Evolutionary conservation across 371 early-diverging fungal genomes (phyloP).

Genomic region (Mucor lusitanicus): DNA sequence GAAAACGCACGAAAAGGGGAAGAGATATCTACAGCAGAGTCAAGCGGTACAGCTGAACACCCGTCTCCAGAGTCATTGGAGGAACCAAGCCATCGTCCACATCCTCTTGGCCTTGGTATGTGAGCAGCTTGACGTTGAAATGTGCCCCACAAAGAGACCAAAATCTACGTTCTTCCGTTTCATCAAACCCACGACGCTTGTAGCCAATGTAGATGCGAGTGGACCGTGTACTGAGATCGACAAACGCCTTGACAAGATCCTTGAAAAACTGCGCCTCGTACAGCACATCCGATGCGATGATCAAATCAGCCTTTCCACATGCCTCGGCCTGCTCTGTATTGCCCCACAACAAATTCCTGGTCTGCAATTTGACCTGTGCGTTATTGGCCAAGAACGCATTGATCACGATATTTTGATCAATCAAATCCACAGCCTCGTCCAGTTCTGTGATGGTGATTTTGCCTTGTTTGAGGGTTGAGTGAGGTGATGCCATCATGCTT

Average conservation of each 20-base stretch:
- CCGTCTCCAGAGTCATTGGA: conserved; percentile 21
- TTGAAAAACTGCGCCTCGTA: conserved; percentile 57
- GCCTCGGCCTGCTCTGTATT: conserved; percentile 19
- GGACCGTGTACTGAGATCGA: conserved; percentile 36
- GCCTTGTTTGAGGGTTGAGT: conserved; percentile 2
- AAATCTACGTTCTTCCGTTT: conserved; percentile 42
- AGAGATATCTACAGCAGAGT: conserved; percentile 1
- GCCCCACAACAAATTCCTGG: conserved; percentile 40
- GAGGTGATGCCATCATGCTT: conserved; percentile 31
- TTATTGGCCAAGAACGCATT: conserved; percentile 24
- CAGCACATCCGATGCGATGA: conserved; percentile 64
- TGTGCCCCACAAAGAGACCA: conserved; percentile 40
- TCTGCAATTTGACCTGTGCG: conserved; percentile 4
- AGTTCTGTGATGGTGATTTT: conserved; percentile 56
- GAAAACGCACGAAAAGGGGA: background rate
- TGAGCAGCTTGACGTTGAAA: conserved; percentile 23
- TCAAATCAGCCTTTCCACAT: conserved; percentile 47
- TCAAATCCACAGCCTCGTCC: conserved; percentile 51
- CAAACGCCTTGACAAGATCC: conserved; percentile 49
- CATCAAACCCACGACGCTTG: conserved; percentile 52
- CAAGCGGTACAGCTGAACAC: conserved; percentile 43
- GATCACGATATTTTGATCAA: conserved; percentile 39
- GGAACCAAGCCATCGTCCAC: conserved; percentile 29
- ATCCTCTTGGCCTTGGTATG: conserved; percentile 16
- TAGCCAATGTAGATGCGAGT: conserved; percentile 63